Base-by-base conservation (phyloP, 2,329 filamentous ascomycete species). In the Raffaelea ambrosiae region DNA sequence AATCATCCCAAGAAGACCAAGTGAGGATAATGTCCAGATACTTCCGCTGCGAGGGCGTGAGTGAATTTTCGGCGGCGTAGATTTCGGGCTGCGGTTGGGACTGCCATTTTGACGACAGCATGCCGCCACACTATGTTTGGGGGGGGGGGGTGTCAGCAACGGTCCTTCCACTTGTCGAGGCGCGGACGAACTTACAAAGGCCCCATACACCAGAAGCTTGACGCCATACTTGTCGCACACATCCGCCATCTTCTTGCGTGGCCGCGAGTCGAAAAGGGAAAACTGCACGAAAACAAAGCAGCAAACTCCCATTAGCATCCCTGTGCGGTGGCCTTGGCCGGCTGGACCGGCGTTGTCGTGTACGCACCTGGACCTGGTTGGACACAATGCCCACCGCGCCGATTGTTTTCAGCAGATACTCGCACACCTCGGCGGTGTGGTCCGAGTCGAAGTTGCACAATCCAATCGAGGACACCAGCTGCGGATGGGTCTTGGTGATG, bases 1-100 rank as follows among this genome's bases (percentile, higher is more conserved):
- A 64, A 2, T 58, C 53, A 5, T 39, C 14, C 62, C 62, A 65
- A 26, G 50, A 53, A 10, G 55, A 59, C 62, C 61, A 65, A 21
- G 47, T 55, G 3, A 39, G 50, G 11, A 65, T 62, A 54, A 63
- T 59, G 44, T 59, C 61, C 42, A 62, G 48, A 41, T 64, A 66
- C 44, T 67, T 65, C 43, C 64, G 58, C 45, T 67, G 65, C 4
- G 63, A 65, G 3, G 63, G 64, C 1, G 63, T 67, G 10, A 66
- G 52, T 5, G 40, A 51, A 8, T 40, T 53, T 16, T 57, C 50
- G 43, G 60, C 52, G 2, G 58, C 58, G 52, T 65, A 66, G 18
- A 62, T 50, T 18, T 63, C 59, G 1, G 64, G 63, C 3, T 51
- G 49, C n/a, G 59, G 57, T 45, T 60, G 50, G 23, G 41, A 43